Evolutionary conservation across 495 filamentous ascomycete genomes (phyloP), one percentile per base, ranked within the genome.

Genomic region (Parathielavia appendiculata): DNA sequence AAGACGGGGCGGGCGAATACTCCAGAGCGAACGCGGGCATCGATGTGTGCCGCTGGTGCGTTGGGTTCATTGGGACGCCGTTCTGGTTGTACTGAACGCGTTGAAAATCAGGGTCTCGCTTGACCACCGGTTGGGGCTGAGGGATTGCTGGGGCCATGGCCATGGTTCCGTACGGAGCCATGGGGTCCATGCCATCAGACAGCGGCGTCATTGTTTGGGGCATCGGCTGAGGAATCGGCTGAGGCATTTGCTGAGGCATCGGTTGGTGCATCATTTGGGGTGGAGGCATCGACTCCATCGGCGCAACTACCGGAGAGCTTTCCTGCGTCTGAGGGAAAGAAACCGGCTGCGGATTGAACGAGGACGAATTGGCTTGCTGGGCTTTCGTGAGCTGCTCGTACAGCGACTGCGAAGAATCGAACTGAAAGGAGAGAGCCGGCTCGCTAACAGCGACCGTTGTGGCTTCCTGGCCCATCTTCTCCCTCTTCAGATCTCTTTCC

Each of bases 351-450:
- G 87, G 88, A 76, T 84, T 89, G 81, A 97, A 97, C 26, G 92
- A 95, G 23, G 92, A 97, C 36, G 91, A 89, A 75, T 93, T 97
- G 70, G 91, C 91, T 82, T 97, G 95, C 76, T 98, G 95, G 35
- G 92, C 91, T 79, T 97, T 98, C 66, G 93, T 97, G 81, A 98
- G 88, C 76, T 97, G 95, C 81, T 98, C 93, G 75, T 96, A 98
- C 56, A 98, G 83, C 63, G 93, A 97, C 75, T 98, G 93, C 41
- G 95, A 97, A 54, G 93, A 96, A 75, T 98, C 93, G 73, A 96
- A 98, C 75, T 97, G 91, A 73, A 98, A 98, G 7, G 95, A 97
- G 68, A 97, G 76, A 62, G 93, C 93, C 23, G 93, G 93, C 76
- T 98, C 93, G 80, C 83, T 92, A 67, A 96, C 90, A 57, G 95